Percentiles rank a stretch among this genome's conserved stretches.
Conservation (phyloP, 2,329 filamentous ascomycete genomes). For the Xylaria sp. region DNA sequence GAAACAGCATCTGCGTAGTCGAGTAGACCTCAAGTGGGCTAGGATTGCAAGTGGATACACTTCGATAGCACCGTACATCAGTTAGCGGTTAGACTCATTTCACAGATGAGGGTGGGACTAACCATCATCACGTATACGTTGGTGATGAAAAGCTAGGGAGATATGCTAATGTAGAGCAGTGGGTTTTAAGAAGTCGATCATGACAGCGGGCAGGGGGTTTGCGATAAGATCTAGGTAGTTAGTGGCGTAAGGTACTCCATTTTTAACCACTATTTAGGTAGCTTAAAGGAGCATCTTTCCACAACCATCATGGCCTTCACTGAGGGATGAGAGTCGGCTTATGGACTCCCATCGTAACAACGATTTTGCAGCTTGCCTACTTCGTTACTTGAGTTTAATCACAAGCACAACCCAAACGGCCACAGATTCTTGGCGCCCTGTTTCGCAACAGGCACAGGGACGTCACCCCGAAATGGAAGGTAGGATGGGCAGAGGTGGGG, state of each 20-base stretch:
- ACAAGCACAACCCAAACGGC: no score
- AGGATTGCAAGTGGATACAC: not conserved
- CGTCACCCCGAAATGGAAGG: not conserved
- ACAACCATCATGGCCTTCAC: not conserved
- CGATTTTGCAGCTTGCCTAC: no score
- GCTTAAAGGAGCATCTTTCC: not conserved
- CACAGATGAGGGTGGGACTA: not conserved
- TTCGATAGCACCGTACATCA: not conserved
- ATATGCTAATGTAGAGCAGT: not conserved
- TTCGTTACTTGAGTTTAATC: not conserved
- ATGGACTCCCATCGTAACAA: not conserved
- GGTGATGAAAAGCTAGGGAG: not conserved
- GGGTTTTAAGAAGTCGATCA: not conserved
- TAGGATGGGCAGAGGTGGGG: not conserved
- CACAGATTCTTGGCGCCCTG: no score
- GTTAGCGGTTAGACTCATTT: no score
- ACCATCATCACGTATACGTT: not conserved
- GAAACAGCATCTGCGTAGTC: slow-evolving; percentile 41
- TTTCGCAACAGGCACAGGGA: no score
- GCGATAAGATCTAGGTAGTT: slow-evolving; percentile 17
- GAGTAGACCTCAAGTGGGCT: not conserved
- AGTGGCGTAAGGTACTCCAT: no score
- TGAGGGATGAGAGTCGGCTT: not conserved
- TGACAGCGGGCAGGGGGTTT: not conserved
- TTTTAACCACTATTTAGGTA: not conserved